Evolutionary conservation across 1,284 basidiomycete genomes (phyloP).

Genomic region (Trichosporon asahii): DNA sequence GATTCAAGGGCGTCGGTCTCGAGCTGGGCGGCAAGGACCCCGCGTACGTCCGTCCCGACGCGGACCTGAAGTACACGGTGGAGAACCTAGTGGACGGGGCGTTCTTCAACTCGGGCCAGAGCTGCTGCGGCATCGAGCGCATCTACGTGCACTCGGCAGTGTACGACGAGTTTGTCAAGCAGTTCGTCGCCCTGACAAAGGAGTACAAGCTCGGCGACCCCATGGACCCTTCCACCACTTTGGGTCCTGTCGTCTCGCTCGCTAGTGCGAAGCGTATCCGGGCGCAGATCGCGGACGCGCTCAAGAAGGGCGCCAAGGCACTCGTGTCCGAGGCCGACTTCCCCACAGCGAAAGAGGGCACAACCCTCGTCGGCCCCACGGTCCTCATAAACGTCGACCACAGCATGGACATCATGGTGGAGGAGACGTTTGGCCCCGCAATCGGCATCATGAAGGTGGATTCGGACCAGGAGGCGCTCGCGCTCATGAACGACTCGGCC

Average conservation of each 20-base stretch:
- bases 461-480: slow-evolving; percentile 67
- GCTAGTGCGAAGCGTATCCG: slow-evolving; percentile 77
- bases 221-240: slow-evolving; percentile 64
- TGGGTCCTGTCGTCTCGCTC: slow-evolving; percentile 87
- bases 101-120: slow-evolving; percentile 93
- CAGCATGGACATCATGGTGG: slow-evolving; percentile 86
- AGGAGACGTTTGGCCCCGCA: slow-evolving; percentile 79
- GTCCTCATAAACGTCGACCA: slow-evolving; percentile 85
- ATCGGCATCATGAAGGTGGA: slow-evolving; percentile 83
- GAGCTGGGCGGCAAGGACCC: slow-evolving; percentile 96
- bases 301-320: slow-evolving; percentile 70
- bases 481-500: slow-evolving; percentile 91
- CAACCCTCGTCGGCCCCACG: slow-evolving; percentile 81
- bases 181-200: slow-evolving; percentile 70
- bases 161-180: slow-evolving; percentile 75
- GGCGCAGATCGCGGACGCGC: slow-evolving; percentile 80
- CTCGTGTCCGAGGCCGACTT: slow-evolving; percentile 72
- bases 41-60: slow-evolving; percentile 85
- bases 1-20: slow-evolving; percentile 66
- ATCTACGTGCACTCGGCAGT: slow-evolving; percentile 87
- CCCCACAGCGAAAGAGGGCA: slow-evolving; percentile 65
- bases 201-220: slow-evolving; percentile 85
- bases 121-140: slow-evolving; percentile 62
- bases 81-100: slow-evolving; percentile 83
- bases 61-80: slow-evolving; percentile 76